Base-by-base conservation (phyloP, 768 basidiomycete species). In the Terana coerulea region DNA sequence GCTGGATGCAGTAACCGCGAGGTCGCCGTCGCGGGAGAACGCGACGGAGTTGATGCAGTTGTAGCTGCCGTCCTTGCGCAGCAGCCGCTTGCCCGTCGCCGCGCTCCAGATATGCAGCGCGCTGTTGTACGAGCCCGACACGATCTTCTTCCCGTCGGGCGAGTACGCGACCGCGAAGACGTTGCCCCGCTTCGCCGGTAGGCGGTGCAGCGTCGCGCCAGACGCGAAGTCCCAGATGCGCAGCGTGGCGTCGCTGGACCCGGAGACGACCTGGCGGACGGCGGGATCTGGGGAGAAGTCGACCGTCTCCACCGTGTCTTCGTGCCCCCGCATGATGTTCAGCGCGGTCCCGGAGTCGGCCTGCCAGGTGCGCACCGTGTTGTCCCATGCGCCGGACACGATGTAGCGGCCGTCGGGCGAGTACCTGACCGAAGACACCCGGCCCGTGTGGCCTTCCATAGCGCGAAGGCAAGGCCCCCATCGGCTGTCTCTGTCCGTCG, bases 51-150 rank as follows among this genome's bases (percentile, higher is more conserved):
- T 53, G n/a, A 61, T 43, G 28, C 43, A 33, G 15, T 24, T 41
- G 19, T n/a, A 55, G 28, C 42, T 35, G 51, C 75, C 61, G 46
- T 8, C 35, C 22, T 39, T 29, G 21, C 11, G 10, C 9, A 24
- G 6, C 7, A 31, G 29, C 8, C 19, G 48, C 72, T 72, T 26
- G 76, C 63, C 22, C 67, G 72, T 55, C 69, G 63, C 15, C 77
- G 69, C 62, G 55, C 77, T 75, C 77, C 77, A 78, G 15, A 79
- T 47, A 47, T 68, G 68, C 52, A 78, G 73, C 14, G 68, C 63
- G 62, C 77, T 77, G 61, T 79, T 76, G 30, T 75, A 60, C 25
- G 74, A 74, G 1, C 76, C 76, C 0, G 76, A 75, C 2, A 72
- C 75, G 6, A 74, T 39, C 14, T 29, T 29, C 31, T 47, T 30